Percentiles rank a stretch among this genome's conserved stretches.
phyloP scores from a whole-genome alignment of 2,329 filamentous ascomycete genomes.

The Cladosporium sp. region DNA sequence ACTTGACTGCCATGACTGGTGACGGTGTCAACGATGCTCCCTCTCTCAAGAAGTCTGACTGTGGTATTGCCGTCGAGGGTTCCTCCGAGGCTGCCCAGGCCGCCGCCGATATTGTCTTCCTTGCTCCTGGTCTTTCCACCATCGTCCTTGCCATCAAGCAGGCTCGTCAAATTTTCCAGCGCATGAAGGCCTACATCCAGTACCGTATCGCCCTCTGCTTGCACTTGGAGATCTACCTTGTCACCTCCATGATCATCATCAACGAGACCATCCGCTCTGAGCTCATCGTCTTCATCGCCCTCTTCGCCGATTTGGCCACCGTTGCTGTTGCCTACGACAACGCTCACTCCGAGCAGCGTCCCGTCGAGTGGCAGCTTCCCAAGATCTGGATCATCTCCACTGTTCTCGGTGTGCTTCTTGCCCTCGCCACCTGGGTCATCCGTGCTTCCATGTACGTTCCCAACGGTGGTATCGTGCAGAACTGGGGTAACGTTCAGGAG shows the following conservation, averaged over 20 bases:
- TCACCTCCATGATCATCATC: slow-evolving; percentile 74
- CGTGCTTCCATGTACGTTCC: slow-evolving; percentile 66
- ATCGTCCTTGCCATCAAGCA: slow-evolving; percentile 72
- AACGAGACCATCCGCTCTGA: slow-evolving; percentile 70
- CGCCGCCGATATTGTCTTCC: slow-evolving; percentile 70
- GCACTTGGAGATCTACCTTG: slow-evolving; percentile 71
- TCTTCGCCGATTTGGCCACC: slow-evolving; percentile 75
- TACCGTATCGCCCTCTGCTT: slow-evolving; percentile 73
- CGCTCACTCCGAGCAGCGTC: slow-evolving; percentile 68
- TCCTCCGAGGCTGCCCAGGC: slow-evolving; percentile 69
- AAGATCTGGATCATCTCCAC: slow-evolving; percentile 78
- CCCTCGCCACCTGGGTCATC: slow-evolving; percentile 67
- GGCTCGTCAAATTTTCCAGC: slow-evolving; percentile 70
- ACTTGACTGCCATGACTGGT: slow-evolving; percentile 72
- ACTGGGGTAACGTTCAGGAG: slow-evolving; percentile 70
- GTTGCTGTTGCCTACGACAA: slow-evolving; percentile 77
- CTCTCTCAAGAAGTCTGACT: slow-evolving; percentile 70
- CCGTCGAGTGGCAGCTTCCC: slow-evolving; percentile 75
- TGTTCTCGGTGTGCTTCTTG: slow-evolving; percentile 64
- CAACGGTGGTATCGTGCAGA: slow-evolving; percentile 69
- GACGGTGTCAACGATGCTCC: slow-evolving; percentile 72
- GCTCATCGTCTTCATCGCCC: slow-evolving; percentile 73
- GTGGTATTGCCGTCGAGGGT: slow-evolving; percentile 70
- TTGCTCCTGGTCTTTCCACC: slow-evolving; percentile 66
- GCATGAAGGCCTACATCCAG: slow-evolving; percentile 74